phyloP scores from a whole-genome alignment of 305 asterid genomes.

The Plantago coronopus region DNA sequence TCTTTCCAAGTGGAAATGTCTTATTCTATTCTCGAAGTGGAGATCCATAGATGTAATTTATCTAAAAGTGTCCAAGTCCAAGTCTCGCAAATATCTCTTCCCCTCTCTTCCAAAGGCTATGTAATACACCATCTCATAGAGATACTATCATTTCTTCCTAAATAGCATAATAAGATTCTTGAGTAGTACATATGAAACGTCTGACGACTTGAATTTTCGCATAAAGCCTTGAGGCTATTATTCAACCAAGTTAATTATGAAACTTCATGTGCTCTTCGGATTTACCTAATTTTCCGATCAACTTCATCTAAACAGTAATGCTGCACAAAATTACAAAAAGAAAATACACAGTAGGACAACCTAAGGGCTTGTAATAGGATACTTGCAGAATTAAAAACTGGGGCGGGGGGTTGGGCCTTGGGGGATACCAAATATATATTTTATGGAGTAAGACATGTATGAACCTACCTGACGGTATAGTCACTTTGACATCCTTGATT shows the following conservation, averaged over 20 bases:
- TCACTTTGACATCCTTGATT: conserved; percentile 66
- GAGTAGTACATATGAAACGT: background rate
- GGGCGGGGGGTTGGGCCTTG: too few relatives aligned
- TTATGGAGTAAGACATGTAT: too few relatives aligned
- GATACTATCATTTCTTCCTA: background rate
- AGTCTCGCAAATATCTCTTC: too few relatives aligned
- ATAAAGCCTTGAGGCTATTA: conserved; percentile 6
- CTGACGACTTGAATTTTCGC: background rate
- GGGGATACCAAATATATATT: too few relatives aligned
- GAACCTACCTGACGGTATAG: conserved; percentile 74
- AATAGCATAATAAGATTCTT: conserved; percentile 1
- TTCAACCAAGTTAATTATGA: conserved; percentile 6
- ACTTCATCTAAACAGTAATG: conserved; percentile 6
- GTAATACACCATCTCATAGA: background rate
- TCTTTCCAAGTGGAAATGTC: background rate
- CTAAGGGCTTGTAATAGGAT: conserved; percentile 11
- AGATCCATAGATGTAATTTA: too few relatives aligned
- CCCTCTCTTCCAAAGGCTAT: too few relatives aligned
- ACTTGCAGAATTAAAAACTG: too few relatives aligned
- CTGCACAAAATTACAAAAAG: conserved; percentile 11
- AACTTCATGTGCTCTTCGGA: conserved; percentile 7
- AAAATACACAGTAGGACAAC: conserved; percentile 10
- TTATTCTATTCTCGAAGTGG: too few relatives aligned
- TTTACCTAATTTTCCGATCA: conserved; percentile 16
- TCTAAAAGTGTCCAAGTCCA: too few relatives aligned